These are phyloP conservation scores for Cutaneotrichosporon mucoides DNA, from an alignment of 1,284 basidiomycete genomes.

Conservation along the genomic window DNA sequence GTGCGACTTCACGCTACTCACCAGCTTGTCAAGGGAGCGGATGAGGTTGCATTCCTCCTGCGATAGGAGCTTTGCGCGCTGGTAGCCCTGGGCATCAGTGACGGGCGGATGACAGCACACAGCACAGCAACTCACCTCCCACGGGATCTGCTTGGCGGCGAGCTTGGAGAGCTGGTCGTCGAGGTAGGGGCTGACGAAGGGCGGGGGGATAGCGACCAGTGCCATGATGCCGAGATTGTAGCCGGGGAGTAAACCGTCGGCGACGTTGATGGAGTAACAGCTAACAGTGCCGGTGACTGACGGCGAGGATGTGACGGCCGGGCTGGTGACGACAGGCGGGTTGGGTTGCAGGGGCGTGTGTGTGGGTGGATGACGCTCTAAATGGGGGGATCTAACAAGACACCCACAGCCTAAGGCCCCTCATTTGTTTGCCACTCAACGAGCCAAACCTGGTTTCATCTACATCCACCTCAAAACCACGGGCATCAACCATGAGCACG, in stretches of 20 bases:
- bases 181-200: constrained; percentile 78
- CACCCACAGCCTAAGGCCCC: too few species aligned
- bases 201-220: constrained; percentile 58
- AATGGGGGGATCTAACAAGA: too few species aligned
- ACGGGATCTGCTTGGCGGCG: constrained; percentile 83
- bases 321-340: too few species aligned
- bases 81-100: constrained; percentile 66
- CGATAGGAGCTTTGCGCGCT: constrained; percentile 86
- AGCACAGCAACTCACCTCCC: constrained; percentile 67
- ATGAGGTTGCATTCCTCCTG: constrained; percentile 84
- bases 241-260: not conserved
- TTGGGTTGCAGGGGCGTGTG: too few species aligned
- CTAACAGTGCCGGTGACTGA: too few species aligned
- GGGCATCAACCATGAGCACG: constrained; percentile 31
- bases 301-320: too few species aligned
- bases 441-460: too few species aligned
- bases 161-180: constrained; percentile 84
- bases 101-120: too few species aligned
- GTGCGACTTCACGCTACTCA: constrained; percentile 16
- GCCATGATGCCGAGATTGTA: constrained; percentile 22
- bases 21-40: constrained; percentile 76
- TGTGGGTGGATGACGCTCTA: too few species aligned
- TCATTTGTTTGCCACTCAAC: not conserved
- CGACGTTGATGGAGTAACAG: not conserved
- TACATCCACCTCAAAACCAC: not conserved